Base-by-base conservation (phyloP, 257 asterid genomes). In the Solanum sitiens region DNA sequence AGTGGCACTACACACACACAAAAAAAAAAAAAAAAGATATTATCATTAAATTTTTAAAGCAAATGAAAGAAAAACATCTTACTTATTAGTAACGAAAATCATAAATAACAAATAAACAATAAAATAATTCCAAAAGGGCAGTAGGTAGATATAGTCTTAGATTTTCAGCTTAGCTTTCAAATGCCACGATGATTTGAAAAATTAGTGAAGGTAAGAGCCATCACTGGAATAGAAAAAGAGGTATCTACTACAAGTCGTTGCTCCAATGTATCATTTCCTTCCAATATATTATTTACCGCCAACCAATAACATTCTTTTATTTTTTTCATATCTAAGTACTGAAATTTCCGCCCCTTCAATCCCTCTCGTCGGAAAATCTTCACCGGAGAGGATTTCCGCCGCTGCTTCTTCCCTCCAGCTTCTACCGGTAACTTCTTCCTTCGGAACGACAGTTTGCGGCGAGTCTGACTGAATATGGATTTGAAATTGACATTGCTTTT, bases 201-300 rank as follows among this genome's bases (percentile, higher is more conserved):
- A 16, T 77, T 71, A 56, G 65, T 86, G 68, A 95, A 91, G 6
- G 94, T 65, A 5, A 93, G 87, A 2, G 96, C 98, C 98, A 95
- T 90, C 7, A 94, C 97, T 0, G 99, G 98, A 74, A 95, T 79
- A 0, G 95, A 94, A 27, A 93, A 93, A 6, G 98, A 95, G 23
- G 95, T 90, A 61, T 95, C 98, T 37, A 93, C 42, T 23, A 92
- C 76, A 76, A 94, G 30, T 37, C 93, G 90, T 84, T 91, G 98
- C 3, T 93, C 95, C 86, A 89, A 91, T 3, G 95, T 74, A 63
- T 93, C 93, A 33, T 90, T 77, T 11, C 94, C 95, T 35, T 89
- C 93, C 2, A 88, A 42, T 75, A 95, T 39, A 2, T 95, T 98
- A 82, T 90, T 88, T 56, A 92, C 59, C 0, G 90, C 7, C 2